phyloP scores from a whole-genome alignment of 2,329 filamentous ascomycete species.

The Monilinia aucupariae region DNA sequence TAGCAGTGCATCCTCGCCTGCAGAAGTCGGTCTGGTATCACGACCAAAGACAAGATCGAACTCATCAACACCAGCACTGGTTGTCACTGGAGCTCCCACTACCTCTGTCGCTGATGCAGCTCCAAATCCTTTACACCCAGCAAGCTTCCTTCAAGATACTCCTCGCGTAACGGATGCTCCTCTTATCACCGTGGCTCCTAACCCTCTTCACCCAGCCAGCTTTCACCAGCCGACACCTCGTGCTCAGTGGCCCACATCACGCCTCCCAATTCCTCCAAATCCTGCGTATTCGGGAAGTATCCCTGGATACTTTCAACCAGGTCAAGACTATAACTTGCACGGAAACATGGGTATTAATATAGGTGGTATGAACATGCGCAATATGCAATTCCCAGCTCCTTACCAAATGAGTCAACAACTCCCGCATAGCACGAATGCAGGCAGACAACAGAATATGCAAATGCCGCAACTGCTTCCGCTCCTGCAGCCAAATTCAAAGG shows the following conservation, averaged over 20 bases:
- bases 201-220: neutral
- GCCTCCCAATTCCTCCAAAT: neutral
- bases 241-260: neutral
- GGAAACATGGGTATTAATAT: neutral
- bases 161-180: neutral
- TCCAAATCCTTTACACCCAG: neutral
- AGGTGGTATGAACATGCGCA: neutral
- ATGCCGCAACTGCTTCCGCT: neutral
- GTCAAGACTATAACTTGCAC: neutral
- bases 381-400: neutral
- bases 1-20: neutral
- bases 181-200: neutral
- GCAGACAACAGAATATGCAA: neutral
- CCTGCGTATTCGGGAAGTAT: neutral
- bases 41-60: neutral
- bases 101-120: too few species aligned
- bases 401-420: neutral
- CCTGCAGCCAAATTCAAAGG: neutral
- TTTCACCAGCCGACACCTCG: conserved; percentile 6
- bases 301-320: neutral
- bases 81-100: neutral
- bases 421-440: neutral
- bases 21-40: neutral
- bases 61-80: neutral
- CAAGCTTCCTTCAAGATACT: neutral